These are phyloP conservation scores for Hypoxylon cercidicola DNA, from an alignment of 495 filamentous ascomycete genomes.

Conservation along the genomic window DNA sequence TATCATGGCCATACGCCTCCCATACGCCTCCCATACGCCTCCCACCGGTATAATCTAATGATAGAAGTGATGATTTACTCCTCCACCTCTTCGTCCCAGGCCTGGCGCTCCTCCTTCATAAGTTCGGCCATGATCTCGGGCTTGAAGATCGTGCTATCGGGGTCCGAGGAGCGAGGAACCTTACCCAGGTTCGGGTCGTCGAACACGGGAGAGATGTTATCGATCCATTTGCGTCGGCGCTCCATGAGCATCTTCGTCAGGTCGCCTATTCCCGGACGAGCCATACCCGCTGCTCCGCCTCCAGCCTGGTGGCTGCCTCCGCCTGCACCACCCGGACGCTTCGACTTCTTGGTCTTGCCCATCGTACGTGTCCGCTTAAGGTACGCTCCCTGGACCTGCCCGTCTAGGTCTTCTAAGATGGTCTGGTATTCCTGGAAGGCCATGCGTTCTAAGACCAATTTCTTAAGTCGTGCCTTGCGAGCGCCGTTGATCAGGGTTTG, in stretches of 20 bases:
- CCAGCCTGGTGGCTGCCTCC: conserved; percentile 62
- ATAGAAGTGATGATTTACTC: conserved; percentile 50
- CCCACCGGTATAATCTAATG: not conserved
- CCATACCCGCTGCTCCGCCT: conserved; percentile 63
- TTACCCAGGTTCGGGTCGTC: conserved; percentile 68
- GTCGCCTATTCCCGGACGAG: conserved; percentile 88
- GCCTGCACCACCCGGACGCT: conserved; percentile 72
- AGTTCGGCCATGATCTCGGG: conserved; percentile 59
- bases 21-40: not conserved
- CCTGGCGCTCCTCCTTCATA: conserved; percentile 76
- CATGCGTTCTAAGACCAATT: conserved; percentile 89
- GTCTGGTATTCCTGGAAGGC: conserved; percentile 95
- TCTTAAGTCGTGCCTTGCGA: conserved; percentile 83
- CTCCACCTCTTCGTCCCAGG: conserved; percentile 78
- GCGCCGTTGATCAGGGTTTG: conserved; percentile 88
- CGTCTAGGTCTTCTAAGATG: conserved; percentile 95
- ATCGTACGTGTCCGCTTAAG: conserved; percentile 95
- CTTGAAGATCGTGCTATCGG: conserved; percentile 70
- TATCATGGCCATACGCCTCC: not conserved
- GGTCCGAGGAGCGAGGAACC: conserved; percentile 57
- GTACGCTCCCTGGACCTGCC: conserved; percentile 94
- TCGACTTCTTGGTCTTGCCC: conserved; percentile 87
- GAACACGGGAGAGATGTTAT: conserved; percentile 87
- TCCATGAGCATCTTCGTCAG: conserved; percentile 91
- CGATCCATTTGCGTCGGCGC: conserved; percentile 83